phyloP scores from a whole-genome alignment of 2,329 filamentous ascomycete species.

The Botrytis deweyae region DNA sequence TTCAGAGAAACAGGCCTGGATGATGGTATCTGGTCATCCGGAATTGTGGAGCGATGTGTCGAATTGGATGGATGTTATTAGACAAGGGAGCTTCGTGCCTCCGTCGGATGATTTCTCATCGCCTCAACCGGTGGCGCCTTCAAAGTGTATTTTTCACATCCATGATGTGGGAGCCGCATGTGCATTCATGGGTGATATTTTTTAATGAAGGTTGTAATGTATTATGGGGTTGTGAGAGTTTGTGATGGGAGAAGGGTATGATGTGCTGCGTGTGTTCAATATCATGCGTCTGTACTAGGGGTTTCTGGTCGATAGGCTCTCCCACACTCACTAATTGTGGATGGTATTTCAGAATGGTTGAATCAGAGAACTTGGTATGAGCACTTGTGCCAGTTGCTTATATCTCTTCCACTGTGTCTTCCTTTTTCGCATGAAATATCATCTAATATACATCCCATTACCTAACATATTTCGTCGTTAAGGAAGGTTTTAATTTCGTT shows the following conservation, averaged over 20 bases:
- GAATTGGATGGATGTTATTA: neutral
- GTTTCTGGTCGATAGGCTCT: neutral
- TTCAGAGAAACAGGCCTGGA: neutral
- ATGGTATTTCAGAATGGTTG: neutral
- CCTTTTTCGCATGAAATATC: neutral
- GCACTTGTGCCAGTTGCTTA: neutral
- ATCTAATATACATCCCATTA: constrained; percentile 12
- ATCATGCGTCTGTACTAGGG: neutral
- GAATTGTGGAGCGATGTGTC: neutral
- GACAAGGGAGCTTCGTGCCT: neutral
- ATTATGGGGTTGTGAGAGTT: neutral
- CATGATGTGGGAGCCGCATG: neutral
- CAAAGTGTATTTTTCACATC: constrained; percentile 13
- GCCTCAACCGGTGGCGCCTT: neutral
- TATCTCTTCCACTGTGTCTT: neutral
- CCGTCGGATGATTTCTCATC: neutral
- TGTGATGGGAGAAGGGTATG: neutral
- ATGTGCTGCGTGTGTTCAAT: too few relatives aligned
- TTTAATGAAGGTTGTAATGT: neutral
- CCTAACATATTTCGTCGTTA: neutral
- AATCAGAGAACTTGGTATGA: neutral
- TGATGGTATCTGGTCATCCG: neutral
- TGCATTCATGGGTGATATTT: neutral
- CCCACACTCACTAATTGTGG: neutral
- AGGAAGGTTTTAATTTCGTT: neutral